A percentile compares a stretch with the other conserved stretches of the same genome.
These are phyloP conservation scores for Orbilia blumenaviensis DNA, from an alignment of 2,329 filamentous ascomycete species.

Conservation along the genomic window DNA sequence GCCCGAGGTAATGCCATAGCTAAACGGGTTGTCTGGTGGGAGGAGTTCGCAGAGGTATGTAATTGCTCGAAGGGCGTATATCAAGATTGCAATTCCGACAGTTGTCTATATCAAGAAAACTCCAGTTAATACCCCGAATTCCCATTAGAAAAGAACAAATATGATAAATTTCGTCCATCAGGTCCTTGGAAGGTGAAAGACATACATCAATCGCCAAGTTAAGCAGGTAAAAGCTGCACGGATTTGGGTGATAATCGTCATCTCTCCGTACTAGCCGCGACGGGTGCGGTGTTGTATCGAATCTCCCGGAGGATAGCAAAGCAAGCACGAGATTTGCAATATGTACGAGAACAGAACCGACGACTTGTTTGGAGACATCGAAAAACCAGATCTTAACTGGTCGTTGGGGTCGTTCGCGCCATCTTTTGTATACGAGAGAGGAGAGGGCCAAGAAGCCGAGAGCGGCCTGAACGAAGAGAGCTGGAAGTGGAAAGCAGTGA, in stretches of 20 bases:
- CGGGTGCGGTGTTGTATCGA: constrained; percentile 72
- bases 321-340: constrained; percentile 95
- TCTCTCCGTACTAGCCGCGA: constrained; percentile 60
- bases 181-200: constrained; percentile 56
- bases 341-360: constrained; percentile 90
- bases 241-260: constrained; percentile 78
- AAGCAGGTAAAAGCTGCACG: constrained; percentile 94
- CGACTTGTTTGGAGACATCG: constrained; percentile 95
- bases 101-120: constrained; percentile 73
- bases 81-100: constrained; percentile 92
- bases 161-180: no score
- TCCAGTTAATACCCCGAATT: constrained; percentile 24
- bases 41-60: constrained; percentile 67
- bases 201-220: constrained; percentile 95
- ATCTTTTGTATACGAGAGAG: constrained; percentile 91
- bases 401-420: constrained; percentile 87
- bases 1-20: constrained; percentile 75
- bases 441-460: constrained; percentile 83
- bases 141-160: not conserved
- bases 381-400: constrained; percentile 96
- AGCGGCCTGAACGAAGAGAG: constrained; percentile 85
- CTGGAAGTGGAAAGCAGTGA: constrained; percentile 31
- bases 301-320: constrained; percentile 88
- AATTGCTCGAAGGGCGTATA: constrained; percentile 84
- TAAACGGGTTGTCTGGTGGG: constrained; percentile 51